Evolutionary conservation across 371 early-diverging fungal genomes (phyloP).

Genomic region (Zychaea mexicana): DNA sequence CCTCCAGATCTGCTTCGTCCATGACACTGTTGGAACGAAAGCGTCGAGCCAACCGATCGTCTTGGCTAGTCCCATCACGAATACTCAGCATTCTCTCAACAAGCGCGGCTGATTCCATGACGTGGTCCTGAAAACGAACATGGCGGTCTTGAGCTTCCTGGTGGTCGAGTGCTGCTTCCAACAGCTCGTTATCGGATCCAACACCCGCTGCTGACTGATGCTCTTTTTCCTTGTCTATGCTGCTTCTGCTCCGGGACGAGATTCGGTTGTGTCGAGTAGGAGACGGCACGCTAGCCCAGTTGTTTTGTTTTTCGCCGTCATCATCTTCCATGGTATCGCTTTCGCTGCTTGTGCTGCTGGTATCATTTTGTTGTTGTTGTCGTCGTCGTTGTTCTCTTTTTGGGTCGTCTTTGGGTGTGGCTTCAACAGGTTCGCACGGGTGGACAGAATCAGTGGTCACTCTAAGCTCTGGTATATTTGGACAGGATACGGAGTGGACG

Average conservation of each 20-base stretch:
- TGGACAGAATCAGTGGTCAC: neutral
- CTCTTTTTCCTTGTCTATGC: neutral
- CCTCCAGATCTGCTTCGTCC: constrained; percentile 15
- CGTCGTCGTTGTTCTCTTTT: neutral
- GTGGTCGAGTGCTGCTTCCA: constrained; percentile 50
- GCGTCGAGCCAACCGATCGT: constrained; percentile 11
- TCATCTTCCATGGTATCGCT: constrained; percentile 2
- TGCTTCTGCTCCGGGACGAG: constrained; percentile 2
- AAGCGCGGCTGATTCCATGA: constrained; percentile 43
- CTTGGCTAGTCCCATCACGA: constrained; percentile 3
- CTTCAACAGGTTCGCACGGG: neutral
- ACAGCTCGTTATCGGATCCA: too few relatives aligned
- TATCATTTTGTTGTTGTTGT: neutral
- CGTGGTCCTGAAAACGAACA: constrained; percentile 49
- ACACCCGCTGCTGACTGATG: constrained; percentile 1
- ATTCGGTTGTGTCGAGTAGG: constrained; percentile 1
- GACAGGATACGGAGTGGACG: constrained; percentile 8
- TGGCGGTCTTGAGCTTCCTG: constrained; percentile 44
- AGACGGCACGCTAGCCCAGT: neutral
- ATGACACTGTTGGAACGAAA: constrained; percentile 13
- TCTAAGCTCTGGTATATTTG: constrained; percentile 9
- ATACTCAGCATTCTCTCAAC: constrained; percentile 42
- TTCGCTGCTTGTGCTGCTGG: neutral
- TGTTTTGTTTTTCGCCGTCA: neutral
- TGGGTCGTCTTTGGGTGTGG: neutral